Conservation (phyloP, 257 asterid genomes). For the Petunia axillaris region DNA sequence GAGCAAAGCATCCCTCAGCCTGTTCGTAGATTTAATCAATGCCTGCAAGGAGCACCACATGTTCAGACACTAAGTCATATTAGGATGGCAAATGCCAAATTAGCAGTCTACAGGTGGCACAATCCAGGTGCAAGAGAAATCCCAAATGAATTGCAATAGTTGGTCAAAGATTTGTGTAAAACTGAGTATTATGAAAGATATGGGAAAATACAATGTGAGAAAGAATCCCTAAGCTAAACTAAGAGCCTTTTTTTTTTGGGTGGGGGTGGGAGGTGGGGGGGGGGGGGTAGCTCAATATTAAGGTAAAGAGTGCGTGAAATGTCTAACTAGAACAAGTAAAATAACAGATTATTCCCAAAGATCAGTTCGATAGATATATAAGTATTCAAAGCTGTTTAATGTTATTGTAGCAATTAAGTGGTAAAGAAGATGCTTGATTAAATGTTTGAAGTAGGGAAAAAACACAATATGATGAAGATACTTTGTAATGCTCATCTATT, state of each 20-base stretch:
- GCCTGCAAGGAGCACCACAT: constrained; percentile 59
- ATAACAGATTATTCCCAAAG: neutral
- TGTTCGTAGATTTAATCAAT: constrained; percentile 85
- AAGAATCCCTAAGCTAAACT: neutral
- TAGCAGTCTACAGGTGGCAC: neutral
- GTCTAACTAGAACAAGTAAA: neutral
- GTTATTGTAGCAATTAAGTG: neutral
- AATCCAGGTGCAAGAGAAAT: constrained; percentile 8
- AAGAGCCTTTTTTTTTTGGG: neutral
- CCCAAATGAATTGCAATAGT: constrained; percentile 5
- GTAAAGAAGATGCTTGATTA: neutral
- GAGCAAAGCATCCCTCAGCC: constrained; percentile 91
- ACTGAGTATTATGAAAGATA: neutral
- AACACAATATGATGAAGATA: neutral
- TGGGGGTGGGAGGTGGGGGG: neutral
- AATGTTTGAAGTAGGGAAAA: constrained; percentile 17
- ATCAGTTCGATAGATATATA: neutral
- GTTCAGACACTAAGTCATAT: neutral
- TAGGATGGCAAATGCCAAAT: neutral
- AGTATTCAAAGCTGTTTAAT: constrained; percentile 10
- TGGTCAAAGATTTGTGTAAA: neutral
- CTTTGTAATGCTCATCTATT: neutral
- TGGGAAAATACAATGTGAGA: neutral
- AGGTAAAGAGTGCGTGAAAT: neutral
- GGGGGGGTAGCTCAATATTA: neutral